Base-by-base conservation (phyloP, 192 early-diverging fungal genomes). In the Mortierella claussenii region DNA sequence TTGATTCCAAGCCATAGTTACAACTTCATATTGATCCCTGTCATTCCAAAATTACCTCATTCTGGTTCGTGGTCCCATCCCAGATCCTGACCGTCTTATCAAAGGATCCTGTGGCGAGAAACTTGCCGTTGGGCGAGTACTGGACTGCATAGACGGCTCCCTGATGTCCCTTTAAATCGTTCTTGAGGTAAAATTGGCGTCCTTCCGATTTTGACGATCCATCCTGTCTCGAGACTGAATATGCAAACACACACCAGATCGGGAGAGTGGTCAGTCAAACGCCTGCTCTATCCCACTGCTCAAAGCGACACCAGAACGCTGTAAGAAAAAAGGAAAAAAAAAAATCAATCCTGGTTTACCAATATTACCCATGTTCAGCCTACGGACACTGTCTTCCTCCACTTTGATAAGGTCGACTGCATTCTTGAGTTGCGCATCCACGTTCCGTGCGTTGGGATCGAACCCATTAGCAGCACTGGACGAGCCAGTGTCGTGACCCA, bases 21-120 rank as follows among this genome's bases (percentile, higher is more conserved):
- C 5, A 33, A 55, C n/a, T 51, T 27, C 28, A 28, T 3, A 18
- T 2, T n/a, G 18, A 8, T n/a, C 51, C 15, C 4, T 30, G n/a
- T 28, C 28, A 18, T 20, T 15, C n/a, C n/a, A n/a, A n/a, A n/a
- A n/a, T n/a, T 51, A 91, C 88, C 82, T 93, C 91, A 68, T 93
- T 93, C 50, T 88, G 85, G 1, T 79, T 80, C 7, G 83, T 71
- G 18, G 80, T 68, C 2, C 86, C 81, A 69, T 97, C 95, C 95
- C 95, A 98, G 33, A 98, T 86, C 51, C 94, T 85, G 33, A 98
- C 89, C 9, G 94, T 92, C 79, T 94, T 93, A 82, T 98, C 97
- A 83, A 98, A 97, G 11, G 94, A 96, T 6, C 95, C 97, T 7
- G 96, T 94, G 4, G 92, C 94, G 6, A 98, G 80, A 34, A 90